Evolutionary conservation across 2,329 filamentous ascomycete species (phyloP).

Genomic region (Rutstroemia sp.): DNA sequence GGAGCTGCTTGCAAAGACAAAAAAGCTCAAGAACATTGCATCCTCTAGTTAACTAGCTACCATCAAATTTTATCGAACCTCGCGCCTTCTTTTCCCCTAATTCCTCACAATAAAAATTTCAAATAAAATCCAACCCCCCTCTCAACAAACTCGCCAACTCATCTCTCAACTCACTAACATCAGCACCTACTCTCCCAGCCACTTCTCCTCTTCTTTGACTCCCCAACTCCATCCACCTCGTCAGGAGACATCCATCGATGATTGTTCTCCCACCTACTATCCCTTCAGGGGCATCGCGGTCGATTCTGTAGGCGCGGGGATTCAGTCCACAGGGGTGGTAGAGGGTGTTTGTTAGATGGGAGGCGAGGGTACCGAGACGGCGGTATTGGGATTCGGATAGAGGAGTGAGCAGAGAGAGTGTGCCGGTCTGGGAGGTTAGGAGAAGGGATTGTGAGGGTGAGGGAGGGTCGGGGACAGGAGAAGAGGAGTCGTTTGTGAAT

Average conservation of each 20-base stretch:
- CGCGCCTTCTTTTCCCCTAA: background rate
- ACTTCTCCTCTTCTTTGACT: conserved; percentile 66
- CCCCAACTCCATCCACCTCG: conserved; percentile 68
- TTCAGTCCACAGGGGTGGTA: conserved; percentile 76
- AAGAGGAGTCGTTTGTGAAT: conserved; percentile 36
- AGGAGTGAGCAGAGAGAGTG: conserved; percentile 68
- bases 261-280: conserved; percentile 38
- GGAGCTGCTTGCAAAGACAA: no score
- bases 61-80: background rate
- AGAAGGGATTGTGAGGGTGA: conserved; percentile 46
- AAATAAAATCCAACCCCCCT: conserved; percentile 32
- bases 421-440: conserved; percentile 67
- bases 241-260: conserved; percentile 70
- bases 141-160: conserved; percentile 59
- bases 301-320: conserved; percentile 68
- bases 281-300: conserved; percentile 40
- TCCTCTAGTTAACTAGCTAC: background rate
- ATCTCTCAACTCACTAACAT: conserved; percentile 58
- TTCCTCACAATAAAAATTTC: no score
- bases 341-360: conserved; percentile 69
- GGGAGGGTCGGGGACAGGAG: conserved; percentile 24
- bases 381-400: conserved; percentile 76
- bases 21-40: no score
- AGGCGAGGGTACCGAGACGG: conserved; percentile 71
- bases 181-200: conserved; percentile 62